These are phyloP conservation scores for Tuber brumale DNA, from an alignment of 495 filamentous ascomycete genomes.

Conservation along the genomic window DNA sequence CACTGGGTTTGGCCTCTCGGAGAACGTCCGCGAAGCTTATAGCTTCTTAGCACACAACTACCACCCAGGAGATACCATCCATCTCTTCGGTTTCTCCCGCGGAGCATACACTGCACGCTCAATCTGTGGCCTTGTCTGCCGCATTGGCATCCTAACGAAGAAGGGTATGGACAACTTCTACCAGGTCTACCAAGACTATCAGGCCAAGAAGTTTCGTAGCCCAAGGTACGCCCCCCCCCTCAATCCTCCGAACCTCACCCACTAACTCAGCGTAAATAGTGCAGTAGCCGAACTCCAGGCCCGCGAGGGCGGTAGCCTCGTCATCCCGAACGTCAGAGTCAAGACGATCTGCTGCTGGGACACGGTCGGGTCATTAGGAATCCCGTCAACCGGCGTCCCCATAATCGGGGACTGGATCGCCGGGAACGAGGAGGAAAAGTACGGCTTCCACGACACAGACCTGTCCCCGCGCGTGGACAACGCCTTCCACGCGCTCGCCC, in stretches of 20 bases:
- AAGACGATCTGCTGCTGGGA: slow-evolving; percentile 50
- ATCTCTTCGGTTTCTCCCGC: slow-evolving; percentile 65
- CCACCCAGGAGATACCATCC: slow-evolving; percentile 61
- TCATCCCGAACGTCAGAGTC: slow-evolving; percentile 26
- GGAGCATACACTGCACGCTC: slow-evolving; percentile 65
- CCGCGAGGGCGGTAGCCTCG: slow-evolving; percentile 19
- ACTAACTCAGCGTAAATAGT: background rate
- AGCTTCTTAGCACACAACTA: slow-evolving; percentile 64
- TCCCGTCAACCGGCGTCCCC: slow-evolving; percentile 42
- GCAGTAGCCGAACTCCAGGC: slow-evolving; percentile 16
- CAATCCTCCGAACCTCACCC: no score
- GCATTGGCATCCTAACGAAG: slow-evolving; percentile 58
- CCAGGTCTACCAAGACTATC: slow-evolving; percentile 53
- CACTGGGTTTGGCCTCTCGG: slow-evolving; percentile 16
- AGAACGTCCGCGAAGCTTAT: slow-evolving; percentile 63
- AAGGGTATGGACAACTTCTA: slow-evolving; percentile 60
- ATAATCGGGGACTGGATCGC: slow-evolving; percentile 27
- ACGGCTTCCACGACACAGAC: slow-evolving; percentile 38
- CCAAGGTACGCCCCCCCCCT: slow-evolving; percentile 15
- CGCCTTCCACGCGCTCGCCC: slow-evolving; percentile 65
- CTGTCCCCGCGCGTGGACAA: slow-evolving; percentile 50
- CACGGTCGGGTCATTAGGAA: slow-evolving; percentile 54
- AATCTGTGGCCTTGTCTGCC: slow-evolving; percentile 57
- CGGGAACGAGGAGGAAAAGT: slow-evolving; percentile 49
- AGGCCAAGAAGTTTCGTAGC: slow-evolving; percentile 12